phyloP scores from a whole-genome alignment of 768 basidiomycete species.

The Kwoniella sp. region DNA sequence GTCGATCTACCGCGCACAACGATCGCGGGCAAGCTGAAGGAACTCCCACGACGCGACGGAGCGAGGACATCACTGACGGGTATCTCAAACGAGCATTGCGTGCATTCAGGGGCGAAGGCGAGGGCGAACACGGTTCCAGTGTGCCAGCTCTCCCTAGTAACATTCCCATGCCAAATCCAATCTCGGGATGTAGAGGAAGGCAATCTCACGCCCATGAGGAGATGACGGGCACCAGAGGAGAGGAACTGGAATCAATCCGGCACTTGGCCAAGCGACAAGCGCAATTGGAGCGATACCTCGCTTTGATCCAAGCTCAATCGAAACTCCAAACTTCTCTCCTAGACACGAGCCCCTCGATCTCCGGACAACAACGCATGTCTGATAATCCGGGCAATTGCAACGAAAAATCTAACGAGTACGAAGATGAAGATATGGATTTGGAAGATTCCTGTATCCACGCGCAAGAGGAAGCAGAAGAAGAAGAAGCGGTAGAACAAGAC shows the following conservation, averaged over 20 bases:
- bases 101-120: conserved; percentile 15
- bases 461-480: neutral
- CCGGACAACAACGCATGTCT: too few species aligned
- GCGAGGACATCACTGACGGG: conserved; percentile 20
- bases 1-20: too few species aligned
- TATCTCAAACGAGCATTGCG: conserved; percentile 19
- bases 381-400: too few species aligned
- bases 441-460: neutral
- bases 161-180: conserved; percentile 5
- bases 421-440: conserved; percentile 7
- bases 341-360: too few species aligned
- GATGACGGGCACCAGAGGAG: neutral
- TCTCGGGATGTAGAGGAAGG: neutral
- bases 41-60: conserved; percentile 1
- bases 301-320: conserved; percentile 8
- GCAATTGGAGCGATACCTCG: conserved; percentile 13
- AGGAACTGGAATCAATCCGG: conserved; percentile 7
- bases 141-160: conserved; percentile 2
- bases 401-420: neutral
- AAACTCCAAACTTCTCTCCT: neutral
- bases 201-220: neutral
- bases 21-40: neutral
- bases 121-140: conserved; percentile 2
- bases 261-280: conserved; percentile 10
- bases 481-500: conserved; percentile 11